Conservation (phyloP, 2,329 filamentous ascomycete species). For the Talaromyces verruculosus region DNA sequence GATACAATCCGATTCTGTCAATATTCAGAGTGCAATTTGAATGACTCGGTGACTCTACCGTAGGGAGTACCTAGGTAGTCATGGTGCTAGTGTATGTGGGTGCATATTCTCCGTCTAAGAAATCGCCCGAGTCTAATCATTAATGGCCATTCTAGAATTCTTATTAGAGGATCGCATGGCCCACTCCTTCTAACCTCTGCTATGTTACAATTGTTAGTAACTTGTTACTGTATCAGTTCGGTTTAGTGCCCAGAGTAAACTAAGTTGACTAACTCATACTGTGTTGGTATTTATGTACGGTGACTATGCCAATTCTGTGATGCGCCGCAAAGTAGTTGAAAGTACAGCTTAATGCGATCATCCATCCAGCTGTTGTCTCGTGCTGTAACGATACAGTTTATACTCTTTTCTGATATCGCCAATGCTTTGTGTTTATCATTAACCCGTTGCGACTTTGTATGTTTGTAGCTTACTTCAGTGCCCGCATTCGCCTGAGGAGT, state of each 20-base stretch:
- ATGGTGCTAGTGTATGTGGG: background rate
- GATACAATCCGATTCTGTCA: background rate
- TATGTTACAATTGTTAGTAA: background rate
- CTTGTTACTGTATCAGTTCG: background rate
- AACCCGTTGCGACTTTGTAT: background rate
- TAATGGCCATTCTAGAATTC: conserved; percentile 1
- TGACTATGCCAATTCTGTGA: conserved; percentile 5
- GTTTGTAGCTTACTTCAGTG: background rate
- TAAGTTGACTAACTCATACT: background rate
- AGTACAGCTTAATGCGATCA: background rate
- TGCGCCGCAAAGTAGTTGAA: background rate
- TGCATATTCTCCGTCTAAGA: background rate
- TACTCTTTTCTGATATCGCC: background rate
- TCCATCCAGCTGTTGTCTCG: background rate
- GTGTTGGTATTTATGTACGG: conserved; percentile 1
- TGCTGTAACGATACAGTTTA: background rate
- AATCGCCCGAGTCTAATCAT: background rate
- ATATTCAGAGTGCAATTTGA: background rate
- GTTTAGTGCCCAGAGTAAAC: background rate
- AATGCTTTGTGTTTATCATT: background rate
- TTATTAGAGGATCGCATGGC: conserved; percentile 2
- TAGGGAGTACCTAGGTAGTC: background rate
- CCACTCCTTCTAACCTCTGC: conserved; percentile 6
- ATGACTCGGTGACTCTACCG: background rate
- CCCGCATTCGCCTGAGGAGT: background rate